These are phyloP conservation scores for Glaciozyma martinii DNA, from an alignment of 768 basidiomycete species.

Conservation along the genomic window DNA sequence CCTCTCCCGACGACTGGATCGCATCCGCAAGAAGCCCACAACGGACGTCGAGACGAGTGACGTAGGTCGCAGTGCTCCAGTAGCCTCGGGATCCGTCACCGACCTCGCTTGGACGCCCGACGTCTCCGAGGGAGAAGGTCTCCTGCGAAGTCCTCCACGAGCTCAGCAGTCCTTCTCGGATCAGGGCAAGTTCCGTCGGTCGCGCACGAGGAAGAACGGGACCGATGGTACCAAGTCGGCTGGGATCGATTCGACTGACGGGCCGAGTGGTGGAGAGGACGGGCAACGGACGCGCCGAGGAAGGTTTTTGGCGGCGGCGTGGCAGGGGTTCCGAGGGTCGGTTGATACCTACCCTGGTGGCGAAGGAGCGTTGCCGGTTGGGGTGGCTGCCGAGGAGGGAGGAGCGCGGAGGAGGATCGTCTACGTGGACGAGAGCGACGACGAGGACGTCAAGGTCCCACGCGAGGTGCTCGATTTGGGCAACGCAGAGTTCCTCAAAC, in stretches of 20 bases:
- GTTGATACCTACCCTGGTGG: background rate
- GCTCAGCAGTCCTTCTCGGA: too few relatives aligned
- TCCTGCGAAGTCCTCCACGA: too few relatives aligned
- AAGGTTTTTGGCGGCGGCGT: background rate
- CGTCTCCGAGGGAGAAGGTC: background rate
- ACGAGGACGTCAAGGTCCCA: background rate
- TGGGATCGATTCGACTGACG: too few relatives aligned
- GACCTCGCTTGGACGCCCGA: background rate
- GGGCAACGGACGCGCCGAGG: background rate
- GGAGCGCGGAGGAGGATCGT: background rate
- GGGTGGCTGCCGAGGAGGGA: background rate
- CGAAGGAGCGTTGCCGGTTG: background rate
- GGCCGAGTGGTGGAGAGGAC: background rate
- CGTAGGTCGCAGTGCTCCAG: background rate
- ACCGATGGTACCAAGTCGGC: too few relatives aligned
- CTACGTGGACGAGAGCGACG: conserved; percentile 3
- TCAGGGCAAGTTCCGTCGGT: too few relatives aligned
- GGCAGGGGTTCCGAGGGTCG: conserved; percentile 3
- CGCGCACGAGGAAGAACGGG: too few relatives aligned
- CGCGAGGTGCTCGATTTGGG: conserved; percentile 4
- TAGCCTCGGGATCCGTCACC: background rate
- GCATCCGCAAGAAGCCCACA: background rate
- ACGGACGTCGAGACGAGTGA: background rate
- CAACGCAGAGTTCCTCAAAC: background rate
- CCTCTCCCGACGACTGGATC: background rate